Conservation (phyloP, 1,284 basidiomycete species). For the Hemileia vastatrix region DNA sequence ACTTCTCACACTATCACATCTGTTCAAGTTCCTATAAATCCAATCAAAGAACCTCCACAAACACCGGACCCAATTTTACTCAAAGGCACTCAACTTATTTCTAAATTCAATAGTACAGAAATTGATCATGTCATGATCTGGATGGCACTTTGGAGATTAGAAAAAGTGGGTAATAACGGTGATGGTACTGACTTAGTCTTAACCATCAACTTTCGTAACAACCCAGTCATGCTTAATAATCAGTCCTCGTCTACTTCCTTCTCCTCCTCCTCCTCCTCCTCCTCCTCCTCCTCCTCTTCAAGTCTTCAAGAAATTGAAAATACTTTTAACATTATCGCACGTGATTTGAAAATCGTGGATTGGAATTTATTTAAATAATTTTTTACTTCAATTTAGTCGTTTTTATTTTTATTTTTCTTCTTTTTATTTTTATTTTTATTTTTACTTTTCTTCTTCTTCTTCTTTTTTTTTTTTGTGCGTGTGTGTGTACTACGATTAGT, state of each 20-base stretch:
- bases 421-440: neutral
- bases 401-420: neutral
- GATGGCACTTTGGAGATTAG: slow-evolving; percentile 68
- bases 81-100: slow-evolving; percentile 59
- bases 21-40: slow-evolving; percentile 22
- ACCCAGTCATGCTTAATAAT: slow-evolving; percentile 47
- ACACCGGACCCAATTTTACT: slow-evolving; percentile 58
- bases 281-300: too few species aligned
- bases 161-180: slow-evolving; percentile 49
- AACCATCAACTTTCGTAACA: slow-evolving; percentile 64
- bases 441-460: neutral
- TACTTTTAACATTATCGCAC: slow-evolving; percentile 43
- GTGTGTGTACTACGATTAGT: neutral
- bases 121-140: slow-evolving; percentile 63
- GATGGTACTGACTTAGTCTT: slow-evolving; percentile 61
- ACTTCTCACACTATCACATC: slow-evolving; percentile 45
- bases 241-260: too few species aligned
- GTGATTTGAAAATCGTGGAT: slow-evolving; percentile 65
- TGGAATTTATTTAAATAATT: slow-evolving; percentile 56
- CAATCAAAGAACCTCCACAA: slow-evolving; percentile 19
- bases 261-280: too few species aligned
- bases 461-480: neutral
- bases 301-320: slow-evolving; percentile 35
- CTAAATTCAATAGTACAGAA: slow-evolving; percentile 59
- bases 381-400: too few species aligned